Evolutionary conservation across 495 filamentous ascomycete genomes (phyloP).

Genomic region (Chaetomium tenue): DNA sequence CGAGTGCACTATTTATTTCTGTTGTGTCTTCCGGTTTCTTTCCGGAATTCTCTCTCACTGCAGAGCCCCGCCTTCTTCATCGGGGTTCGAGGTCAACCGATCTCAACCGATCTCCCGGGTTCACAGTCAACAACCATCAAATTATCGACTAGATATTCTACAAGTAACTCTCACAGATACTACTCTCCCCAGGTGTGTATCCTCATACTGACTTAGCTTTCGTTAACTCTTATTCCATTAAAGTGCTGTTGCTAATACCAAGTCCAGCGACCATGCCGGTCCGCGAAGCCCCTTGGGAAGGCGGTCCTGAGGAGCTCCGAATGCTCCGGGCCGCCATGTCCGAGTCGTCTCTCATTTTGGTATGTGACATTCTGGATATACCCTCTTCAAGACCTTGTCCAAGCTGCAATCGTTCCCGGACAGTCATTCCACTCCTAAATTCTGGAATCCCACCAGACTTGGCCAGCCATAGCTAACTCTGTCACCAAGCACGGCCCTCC

Average conservation of each 20-base stretch:
- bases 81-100: not conserved
- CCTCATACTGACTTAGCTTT: not conserved
- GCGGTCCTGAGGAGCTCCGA: not conserved
- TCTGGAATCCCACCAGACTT: not conserved
- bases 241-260: not conserved
- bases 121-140: not conserved
- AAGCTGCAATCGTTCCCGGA: not conserved
- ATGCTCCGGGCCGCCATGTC: slow-evolving; percentile 19
- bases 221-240: no score
- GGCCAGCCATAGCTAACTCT: not conserved
- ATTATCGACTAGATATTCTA: not conserved
- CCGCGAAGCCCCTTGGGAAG: not conserved
- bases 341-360: slow-evolving; percentile 30
- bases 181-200: not conserved
- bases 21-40: not conserved
- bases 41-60: not conserved
- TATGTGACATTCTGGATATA: not conserved
- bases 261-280: slow-evolving; percentile 6
- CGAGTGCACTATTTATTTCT: no score
- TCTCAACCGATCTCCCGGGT: not conserved
- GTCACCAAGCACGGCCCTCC: slow-evolving; percentile 29
- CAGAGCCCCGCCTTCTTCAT: not conserved
- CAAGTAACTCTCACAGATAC: not conserved
- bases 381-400: not conserved
- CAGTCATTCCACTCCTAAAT: not conserved